These are phyloP conservation scores for Podaxis mareebaensis DNA, from an alignment of 768 basidiomycete genomes.

Conservation along the genomic window DNA sequence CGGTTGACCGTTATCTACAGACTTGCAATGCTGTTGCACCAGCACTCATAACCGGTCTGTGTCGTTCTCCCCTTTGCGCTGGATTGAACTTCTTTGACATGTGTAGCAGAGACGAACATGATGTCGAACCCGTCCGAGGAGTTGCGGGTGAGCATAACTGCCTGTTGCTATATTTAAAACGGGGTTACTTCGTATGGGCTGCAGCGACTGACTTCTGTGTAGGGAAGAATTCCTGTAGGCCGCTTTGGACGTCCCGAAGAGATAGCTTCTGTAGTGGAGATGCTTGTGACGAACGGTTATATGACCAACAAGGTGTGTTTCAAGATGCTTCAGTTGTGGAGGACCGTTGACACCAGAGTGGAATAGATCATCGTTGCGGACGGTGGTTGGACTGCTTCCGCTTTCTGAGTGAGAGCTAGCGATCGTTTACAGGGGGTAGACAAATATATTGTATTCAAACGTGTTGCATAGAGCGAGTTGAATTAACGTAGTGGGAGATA, in stretches of 20 bases:
- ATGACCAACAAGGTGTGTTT: conserved; percentile 56
- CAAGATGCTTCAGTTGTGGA: not conserved
- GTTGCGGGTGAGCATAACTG: conserved; percentile 16
- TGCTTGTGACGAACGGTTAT: conserved; percentile 50
- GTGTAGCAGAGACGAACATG: conserved; percentile 46
- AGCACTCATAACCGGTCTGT: conserved; percentile 45
- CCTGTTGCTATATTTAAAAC: not conserved
- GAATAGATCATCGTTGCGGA: conserved; percentile 46
- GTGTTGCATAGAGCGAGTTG: not conserved
- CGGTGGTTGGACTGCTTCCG: conserved; percentile 45
- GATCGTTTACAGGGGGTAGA: not conserved
- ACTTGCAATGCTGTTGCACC: conserved; percentile 56
- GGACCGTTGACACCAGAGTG: not conserved
- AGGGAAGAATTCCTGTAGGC: conserved; percentile 51
- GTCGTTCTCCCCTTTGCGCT: not conserved
- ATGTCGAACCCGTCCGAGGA: conserved; percentile 37
- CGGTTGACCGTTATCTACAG: conserved; percentile 23
- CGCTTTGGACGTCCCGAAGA: conserved; percentile 52
- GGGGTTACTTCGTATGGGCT: not conserved
- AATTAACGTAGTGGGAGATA: conserved; percentile 1
- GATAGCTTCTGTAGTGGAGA: conserved; percentile 50
- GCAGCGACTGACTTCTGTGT: not conserved
- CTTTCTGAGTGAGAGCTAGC: conserved; percentile 26
- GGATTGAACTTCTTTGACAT: not conserved
- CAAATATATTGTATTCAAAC: not conserved